phyloP scores from a whole-genome alignment of 129 eudicot genomes.

The Glebionis coronaria region DNA sequence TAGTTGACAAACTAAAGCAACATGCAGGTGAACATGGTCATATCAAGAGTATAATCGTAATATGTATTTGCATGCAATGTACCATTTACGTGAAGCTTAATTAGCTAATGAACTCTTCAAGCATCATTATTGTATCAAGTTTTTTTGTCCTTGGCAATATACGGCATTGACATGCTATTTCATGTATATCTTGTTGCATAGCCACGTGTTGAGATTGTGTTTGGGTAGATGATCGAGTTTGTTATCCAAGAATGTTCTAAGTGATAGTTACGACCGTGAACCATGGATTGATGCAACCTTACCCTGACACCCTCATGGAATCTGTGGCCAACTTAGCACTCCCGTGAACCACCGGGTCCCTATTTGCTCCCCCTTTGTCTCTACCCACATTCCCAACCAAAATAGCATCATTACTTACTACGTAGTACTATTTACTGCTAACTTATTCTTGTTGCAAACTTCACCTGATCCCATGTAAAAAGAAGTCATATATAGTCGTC shows the following conservation, averaged over 20 bases:
- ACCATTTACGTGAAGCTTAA: too few species aligned
- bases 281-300: conserved; percentile 17
- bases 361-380: conserved; percentile 31
- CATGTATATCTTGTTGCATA: background rate
- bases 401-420: background rate
- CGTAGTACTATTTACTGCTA: too few species aligned
- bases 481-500: background rate
- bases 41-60: too few species aligned
- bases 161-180: background rate
- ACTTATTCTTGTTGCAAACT: background rate
- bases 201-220: conserved; percentile 28
- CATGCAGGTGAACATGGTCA: too few species aligned
- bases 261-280: conserved; percentile 21
- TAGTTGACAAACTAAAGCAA: too few species aligned
- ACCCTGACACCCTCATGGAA: conserved; percentile 35
- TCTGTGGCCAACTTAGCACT: conserved; percentile 43
- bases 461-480: background rate
- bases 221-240: conserved; percentile 6
- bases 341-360: conserved; percentile 77
- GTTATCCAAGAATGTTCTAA: conserved; percentile 16
- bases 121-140: too few species aligned
- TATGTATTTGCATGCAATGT: too few species aligned
- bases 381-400: conserved; percentile 19
- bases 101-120: too few species aligned
- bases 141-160: background rate